Conservation (phyloP, 805 yeast genomes). For the Cyberlindnera suaveolens region DNA sequence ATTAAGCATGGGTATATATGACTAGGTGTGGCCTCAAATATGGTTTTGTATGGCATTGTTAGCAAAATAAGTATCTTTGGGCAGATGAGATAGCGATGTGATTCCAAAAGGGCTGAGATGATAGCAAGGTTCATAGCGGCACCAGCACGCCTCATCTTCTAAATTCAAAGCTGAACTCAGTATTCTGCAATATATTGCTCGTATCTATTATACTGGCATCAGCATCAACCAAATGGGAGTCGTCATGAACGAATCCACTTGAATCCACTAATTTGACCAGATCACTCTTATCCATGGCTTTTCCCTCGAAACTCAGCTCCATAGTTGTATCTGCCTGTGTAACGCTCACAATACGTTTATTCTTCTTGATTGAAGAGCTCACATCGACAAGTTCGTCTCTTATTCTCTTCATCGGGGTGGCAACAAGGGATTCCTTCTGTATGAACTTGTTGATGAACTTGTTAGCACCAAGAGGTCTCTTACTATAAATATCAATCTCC, state of each 20-base stretch:
- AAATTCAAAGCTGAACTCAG: conserved; percentile 18
- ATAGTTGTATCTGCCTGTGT: conserved; percentile 22
- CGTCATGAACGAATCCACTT: conserved; percentile 29
- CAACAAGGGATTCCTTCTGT: conserved; percentile 3
- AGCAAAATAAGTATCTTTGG: too few species aligned
- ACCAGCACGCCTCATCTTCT: conserved; percentile 1
- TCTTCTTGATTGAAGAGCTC: conserved; percentile 21
- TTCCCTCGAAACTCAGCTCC: conserved; percentile 40
- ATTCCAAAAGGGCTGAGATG: too few species aligned
- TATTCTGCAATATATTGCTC: conserved; percentile 18
- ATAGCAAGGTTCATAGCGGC: too few species aligned
- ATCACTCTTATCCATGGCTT: conserved; percentile 38
- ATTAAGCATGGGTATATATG: too few species aligned
- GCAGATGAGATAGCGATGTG: too few species aligned
- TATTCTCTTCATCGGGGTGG: conserved; percentile 23
- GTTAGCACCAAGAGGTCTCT: not conserved
- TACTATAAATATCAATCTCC: conserved; percentile 11
- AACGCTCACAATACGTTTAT: conserved; percentile 17
- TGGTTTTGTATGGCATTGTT: too few species aligned
- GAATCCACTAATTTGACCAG: conserved; percentile 35
- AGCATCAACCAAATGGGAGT: conserved; percentile 6
- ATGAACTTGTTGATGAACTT: conserved; percentile 8
- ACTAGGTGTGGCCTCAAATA: too few species aligned
- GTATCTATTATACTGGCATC: conserved; percentile 15
- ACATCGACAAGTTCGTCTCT: conserved; percentile 23